Percentiles rank a stretch among this genome's conserved stretches.
Evolutionary conservation across 1,284 basidiomycete species (phyloP).

Genomic region (Ganoderma lingzhi): DNA sequence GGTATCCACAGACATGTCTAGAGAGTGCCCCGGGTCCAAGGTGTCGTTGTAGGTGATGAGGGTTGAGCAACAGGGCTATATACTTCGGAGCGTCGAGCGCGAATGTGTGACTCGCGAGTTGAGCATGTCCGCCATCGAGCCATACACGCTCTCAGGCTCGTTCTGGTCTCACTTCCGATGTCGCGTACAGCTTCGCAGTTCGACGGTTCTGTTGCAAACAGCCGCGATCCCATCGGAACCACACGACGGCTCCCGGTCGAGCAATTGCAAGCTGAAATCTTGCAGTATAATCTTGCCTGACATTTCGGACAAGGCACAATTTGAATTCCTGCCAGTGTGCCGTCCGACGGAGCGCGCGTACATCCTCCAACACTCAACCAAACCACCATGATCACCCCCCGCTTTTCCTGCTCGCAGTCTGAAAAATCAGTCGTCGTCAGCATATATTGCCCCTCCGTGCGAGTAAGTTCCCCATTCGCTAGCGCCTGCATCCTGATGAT

Average conservation of each 20-base stretch:
- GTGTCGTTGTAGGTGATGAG: slow-evolving; percentile 1
- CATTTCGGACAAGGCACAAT: slow-evolving; percentile 23
- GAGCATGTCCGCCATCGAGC: slow-evolving; percentile 3
- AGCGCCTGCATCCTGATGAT: slow-evolving; percentile 36
- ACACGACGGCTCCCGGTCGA: slow-evolving; percentile 1
- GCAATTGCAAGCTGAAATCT: slow-evolving; percentile 11
- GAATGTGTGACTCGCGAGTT: slow-evolving; percentile 9
- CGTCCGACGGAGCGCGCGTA: slow-evolving; percentile 31
- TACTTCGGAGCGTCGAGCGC: background rate
- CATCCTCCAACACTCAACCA: slow-evolving; percentile 12
- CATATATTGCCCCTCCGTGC: slow-evolving; percentile 79
- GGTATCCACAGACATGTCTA: slow-evolving; percentile 40
- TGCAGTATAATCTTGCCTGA: background rate
- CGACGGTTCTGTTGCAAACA: background rate
- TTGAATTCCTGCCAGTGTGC: background rate
- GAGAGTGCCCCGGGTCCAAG: background rate
- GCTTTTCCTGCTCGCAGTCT: slow-evolving; percentile 80
- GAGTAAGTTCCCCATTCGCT: slow-evolving; percentile 56
- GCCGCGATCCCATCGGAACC: slow-evolving; percentile 6
- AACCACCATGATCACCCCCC: slow-evolving; percentile 77
- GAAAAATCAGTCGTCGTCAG: slow-evolving; percentile 62
- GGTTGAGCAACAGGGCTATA: background rate
- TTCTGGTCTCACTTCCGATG: slow-evolving; percentile 22
- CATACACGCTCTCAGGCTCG: background rate
- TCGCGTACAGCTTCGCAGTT: background rate